Evolutionary conservation across 257 asterid species (phyloP), one percentile per base, ranked within the genome.

Genomic region (Rhazya stricta): DNA sequence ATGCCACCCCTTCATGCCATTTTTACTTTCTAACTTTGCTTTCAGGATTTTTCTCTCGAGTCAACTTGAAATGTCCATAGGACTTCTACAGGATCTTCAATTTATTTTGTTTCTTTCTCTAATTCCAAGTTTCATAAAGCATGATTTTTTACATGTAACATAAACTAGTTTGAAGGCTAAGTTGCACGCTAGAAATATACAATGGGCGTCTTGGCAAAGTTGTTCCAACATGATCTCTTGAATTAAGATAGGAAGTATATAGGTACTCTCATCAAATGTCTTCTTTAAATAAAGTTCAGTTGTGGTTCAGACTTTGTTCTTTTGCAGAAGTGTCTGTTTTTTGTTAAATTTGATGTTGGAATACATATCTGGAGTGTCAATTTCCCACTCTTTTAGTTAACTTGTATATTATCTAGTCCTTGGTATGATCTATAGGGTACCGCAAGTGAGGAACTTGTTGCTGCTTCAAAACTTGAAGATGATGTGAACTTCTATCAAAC

Each of bases 401-500:
- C 27, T 57, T 37, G 41, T 43, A 25, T 11, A 5, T 36, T 61
- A 21, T 72, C 43, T 10, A 18, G 36, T 72, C 12, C 25, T 51
- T 19, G 32, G n/a, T 27, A 5, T 43, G 74, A 71, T 80, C 75
- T 69, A 70, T 87, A 91, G 98, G 97, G 97, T 56, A 82, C 90
- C 9, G 85, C 85, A 27, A 90, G 93, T 79, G 86, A 89, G 76
- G 97, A 89, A 83, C 86, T 90, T 78, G 87, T 89, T 81, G 89
- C 94, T 79, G 92, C 96, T 72, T 88, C 97, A 76, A 88, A 85
- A 82, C 89, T 91, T 73, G 97, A 91, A 7, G 96, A 91, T 58
- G 95, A 90, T 76, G 92, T 95, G 66, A 90, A 78, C 81, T 92
- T 90, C 81, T 92, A 95, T 81, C 99, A 95, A 84, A 95, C 97